These are phyloP conservation scores for Ceratocystis lukuohia DNA, from an alignment of 2,329 filamentous ascomycete species.

Conservation along the genomic window DNA sequence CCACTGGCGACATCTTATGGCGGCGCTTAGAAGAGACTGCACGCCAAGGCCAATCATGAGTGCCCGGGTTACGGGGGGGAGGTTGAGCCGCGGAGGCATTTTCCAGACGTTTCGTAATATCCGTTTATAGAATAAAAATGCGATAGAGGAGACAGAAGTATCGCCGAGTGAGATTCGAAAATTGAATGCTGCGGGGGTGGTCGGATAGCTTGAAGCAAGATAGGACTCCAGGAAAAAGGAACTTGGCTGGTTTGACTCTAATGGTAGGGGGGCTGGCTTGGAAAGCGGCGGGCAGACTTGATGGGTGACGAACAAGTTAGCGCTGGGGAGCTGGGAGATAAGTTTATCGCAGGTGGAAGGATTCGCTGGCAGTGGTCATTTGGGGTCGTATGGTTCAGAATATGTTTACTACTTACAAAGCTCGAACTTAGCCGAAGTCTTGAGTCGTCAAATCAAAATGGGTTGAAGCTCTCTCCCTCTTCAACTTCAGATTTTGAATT, in stretches of 20 bases:
- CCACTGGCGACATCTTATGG: constrained; percentile 61
- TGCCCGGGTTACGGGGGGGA: constrained; percentile 79
- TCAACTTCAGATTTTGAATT: neutral
- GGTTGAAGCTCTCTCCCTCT: neutral
- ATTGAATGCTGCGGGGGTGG: neutral
- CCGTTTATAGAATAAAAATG: neutral
- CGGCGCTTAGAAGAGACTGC: constrained; percentile 71
- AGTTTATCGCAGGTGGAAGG: neutral
- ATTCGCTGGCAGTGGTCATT: neutral
- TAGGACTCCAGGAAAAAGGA: too few species aligned
- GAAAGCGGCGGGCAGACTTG: neutral
- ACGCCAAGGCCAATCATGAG: constrained; percentile 61
- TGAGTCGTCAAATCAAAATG: neutral
- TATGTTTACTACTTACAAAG: too few species aligned
- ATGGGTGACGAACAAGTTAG: neutral
- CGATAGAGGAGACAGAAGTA: constrained; percentile 12
- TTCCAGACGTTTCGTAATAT: constrained; percentile 22
- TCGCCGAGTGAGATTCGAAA: neutral
- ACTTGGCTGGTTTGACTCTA: too few species aligned
- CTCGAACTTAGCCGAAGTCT: neutral
- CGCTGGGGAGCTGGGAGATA: neutral
- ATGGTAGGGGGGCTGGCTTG: neutral
- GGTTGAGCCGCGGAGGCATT: constrained; percentile 76
- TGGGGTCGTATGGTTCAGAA: neutral
- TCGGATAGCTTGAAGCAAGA: constrained; percentile 1